These are phyloP conservation scores for Fusarium sp. DNA, from an alignment of 2,329 filamentous ascomycete genomes.

Conservation along the genomic window DNA sequence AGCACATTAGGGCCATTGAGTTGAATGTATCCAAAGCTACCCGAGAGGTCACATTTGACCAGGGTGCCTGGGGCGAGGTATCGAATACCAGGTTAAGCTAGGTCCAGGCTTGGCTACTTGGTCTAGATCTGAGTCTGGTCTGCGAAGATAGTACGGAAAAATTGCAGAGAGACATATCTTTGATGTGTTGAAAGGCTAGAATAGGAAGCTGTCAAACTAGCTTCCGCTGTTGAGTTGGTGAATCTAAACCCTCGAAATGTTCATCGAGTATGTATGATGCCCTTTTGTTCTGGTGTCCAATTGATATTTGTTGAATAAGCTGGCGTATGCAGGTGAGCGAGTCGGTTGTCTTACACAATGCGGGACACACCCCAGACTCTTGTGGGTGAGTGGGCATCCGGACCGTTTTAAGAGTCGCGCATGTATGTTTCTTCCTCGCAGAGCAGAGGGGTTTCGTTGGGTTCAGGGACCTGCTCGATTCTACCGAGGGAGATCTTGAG, in stretches of 20 bases:
- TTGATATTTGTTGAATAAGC: background rate
- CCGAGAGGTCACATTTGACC: conserved; percentile 8
- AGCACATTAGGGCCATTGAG: conserved; percentile 12
- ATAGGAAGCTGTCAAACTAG: background rate
- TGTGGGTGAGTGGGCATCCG: conserved; percentile 12
- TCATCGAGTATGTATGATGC: background rate
- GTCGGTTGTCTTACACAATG: conserved; percentile 17
- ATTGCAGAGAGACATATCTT: background rate
- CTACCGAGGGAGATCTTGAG: conserved; percentile 7
- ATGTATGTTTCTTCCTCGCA: conserved; percentile 1
- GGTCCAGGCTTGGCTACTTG: conserved; percentile 20
- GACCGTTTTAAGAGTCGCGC: conserved; percentile 16
- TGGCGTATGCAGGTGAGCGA: conserved; percentile 17
- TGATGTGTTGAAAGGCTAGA: background rate
- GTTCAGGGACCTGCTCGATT: conserved; percentile 20
- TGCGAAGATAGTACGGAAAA: background rate
- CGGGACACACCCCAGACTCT: conserved; percentile 18
- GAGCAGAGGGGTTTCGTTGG: conserved; percentile 9
- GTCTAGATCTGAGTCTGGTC: background rate
- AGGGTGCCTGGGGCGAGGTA: conserved; percentile 16
- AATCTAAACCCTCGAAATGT: background rate
- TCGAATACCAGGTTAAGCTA: conserved; percentile 10
- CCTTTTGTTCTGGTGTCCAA: background rate
- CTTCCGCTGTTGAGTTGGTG: background rate
- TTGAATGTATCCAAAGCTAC: background rate